Evolutionary conservation across 2,329 filamentous ascomycete genomes (phyloP).

Genomic region (Ophiostoma tasmaniense): DNA sequence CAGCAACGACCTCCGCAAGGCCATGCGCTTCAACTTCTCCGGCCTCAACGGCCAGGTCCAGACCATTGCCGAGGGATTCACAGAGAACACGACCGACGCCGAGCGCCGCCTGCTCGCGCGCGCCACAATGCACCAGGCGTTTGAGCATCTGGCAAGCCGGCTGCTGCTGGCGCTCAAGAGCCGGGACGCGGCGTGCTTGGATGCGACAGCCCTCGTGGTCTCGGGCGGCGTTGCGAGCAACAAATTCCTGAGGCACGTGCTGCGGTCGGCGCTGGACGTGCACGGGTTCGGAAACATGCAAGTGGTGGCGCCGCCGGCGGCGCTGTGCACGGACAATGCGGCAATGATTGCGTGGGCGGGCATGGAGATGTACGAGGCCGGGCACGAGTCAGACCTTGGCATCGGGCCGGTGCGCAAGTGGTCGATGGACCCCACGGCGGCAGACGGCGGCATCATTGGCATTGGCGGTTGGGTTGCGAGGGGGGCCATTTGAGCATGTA

Average conservation of each 20-base stretch:
- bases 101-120: slow-evolving; percentile 63
- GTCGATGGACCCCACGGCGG: slow-evolving; percentile 56
- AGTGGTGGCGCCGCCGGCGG: slow-evolving; percentile 65
- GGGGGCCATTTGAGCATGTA: not conserved
- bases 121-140: slow-evolving; percentile 69
- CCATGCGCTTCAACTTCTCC: slow-evolving; percentile 65
- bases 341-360: slow-evolving; percentile 96
- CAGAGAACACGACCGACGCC: slow-evolving; percentile 35
- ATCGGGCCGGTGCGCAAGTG: slow-evolving; percentile 59
- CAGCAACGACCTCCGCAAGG: slow-evolving; percentile 35
- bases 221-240: slow-evolving; percentile 90
- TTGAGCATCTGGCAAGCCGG: slow-evolving; percentile 76
- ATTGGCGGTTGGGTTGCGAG: slow-evolving; percentile 38
- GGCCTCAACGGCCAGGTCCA: slow-evolving; percentile 53
- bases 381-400: slow-evolving; percentile 56
- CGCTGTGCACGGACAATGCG: slow-evolving; percentile 87
- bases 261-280: slow-evolving; percentile 49
- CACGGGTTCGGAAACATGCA: slow-evolving; percentile 54
- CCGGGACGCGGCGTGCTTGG: not conserved
- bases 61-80: slow-evolving; percentile 4
- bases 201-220: slow-evolving; percentile 53
- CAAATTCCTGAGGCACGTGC: slow-evolving; percentile 62
- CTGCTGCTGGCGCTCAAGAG: slow-evolving; percentile 56
- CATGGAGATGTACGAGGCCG: slow-evolving; percentile 80
- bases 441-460: slow-evolving; percentile 61